Percentiles rank a stretch among this genome's conserved stretches.
These are phyloP conservation scores for Simmondsia chinensis DNA, from an alignment of 148 eudicot species.

Conservation along the genomic window DNA sequence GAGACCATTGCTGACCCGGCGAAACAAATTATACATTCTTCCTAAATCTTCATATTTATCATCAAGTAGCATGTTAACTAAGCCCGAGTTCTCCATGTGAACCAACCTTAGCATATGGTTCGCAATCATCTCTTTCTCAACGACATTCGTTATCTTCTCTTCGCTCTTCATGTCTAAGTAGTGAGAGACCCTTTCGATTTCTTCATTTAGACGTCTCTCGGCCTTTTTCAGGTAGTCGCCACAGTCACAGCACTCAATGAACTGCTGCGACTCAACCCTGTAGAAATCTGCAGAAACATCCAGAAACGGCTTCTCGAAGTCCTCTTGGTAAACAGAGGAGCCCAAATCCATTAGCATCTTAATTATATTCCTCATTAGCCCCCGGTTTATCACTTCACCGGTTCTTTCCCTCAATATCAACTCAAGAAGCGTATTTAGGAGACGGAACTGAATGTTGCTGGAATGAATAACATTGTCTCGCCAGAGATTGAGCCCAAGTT, in stretches of 20 bases:
- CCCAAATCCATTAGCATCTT: constrained; percentile 73
- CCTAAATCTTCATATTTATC: constrained; percentile 65
- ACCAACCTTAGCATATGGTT: constrained; percentile 73
- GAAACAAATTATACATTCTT: constrained; percentile 68
- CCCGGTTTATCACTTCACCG: constrained; percentile 71
- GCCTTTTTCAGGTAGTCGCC: constrained; percentile 75
- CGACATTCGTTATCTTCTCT: constrained; percentile 50
- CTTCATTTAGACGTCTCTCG: constrained; percentile 69
- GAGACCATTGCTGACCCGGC: constrained; percentile 54
- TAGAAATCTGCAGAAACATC: constrained; percentile 72
- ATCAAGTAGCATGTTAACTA: constrained; percentile 67
- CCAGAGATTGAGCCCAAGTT: constrained; percentile 80
- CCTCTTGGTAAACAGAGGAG: constrained; percentile 65
- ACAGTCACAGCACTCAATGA: constrained; percentile 77
- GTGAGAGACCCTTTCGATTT: constrained; percentile 77
- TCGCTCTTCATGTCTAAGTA: constrained; percentile 58
- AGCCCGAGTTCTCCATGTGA: constrained; percentile 84
- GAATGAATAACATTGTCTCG: constrained; percentile 62
- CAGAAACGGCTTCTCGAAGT: constrained; percentile 73
- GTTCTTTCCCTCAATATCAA: constrained; percentile 54
- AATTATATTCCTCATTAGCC: constrained; percentile 58
- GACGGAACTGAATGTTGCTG: constrained; percentile 48
- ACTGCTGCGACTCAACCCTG: constrained; percentile 61
- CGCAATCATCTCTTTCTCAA: constrained; percentile 76
- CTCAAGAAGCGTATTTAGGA: constrained; percentile 53